Evolutionary conservation across 768 basidiomycete genomes (phyloP).

Genomic region (Tulasnella sp.): DNA sequence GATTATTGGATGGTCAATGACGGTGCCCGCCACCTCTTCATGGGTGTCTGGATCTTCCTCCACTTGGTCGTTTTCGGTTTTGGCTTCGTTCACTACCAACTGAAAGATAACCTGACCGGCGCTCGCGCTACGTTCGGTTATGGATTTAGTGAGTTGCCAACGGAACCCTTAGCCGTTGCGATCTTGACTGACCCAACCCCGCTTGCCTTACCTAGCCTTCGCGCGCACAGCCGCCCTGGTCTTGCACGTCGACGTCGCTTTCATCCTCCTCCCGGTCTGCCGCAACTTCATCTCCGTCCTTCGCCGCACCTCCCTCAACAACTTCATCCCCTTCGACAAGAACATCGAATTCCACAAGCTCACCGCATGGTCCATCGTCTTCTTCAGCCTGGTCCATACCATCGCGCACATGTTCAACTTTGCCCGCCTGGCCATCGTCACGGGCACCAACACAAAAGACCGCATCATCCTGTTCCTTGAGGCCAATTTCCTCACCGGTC

Average conservation of each 20-base stretch:
- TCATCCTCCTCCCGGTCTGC: conserved; percentile 93
- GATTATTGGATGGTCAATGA: conserved; percentile 32
- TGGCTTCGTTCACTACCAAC: conserved; percentile 69
- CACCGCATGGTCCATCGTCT: too few species aligned
- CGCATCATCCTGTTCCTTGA: conserved; percentile 49
- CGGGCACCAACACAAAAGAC: conserved; percentile 81
- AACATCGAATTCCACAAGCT: background rate
- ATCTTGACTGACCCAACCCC: background rate
- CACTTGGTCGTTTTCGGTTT: conserved; percentile 74
- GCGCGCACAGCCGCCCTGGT: conserved; percentile 87
- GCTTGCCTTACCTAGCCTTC: conserved; percentile 51
- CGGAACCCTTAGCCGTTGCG: background rate
- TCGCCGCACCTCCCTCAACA: conserved; percentile 79
- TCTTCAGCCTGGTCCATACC: background rate
- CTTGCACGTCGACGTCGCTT: conserved; percentile 84
- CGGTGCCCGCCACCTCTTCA: conserved; percentile 74
- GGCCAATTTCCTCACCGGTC: conserved; percentile 40
- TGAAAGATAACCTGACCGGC: conserved; percentile 70
- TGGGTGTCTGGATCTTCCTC: conserved; percentile 73
- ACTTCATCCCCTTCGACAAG: conserved; percentile 57
- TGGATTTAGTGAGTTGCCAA: conserved; percentile 60
- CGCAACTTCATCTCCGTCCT: conserved; percentile 89
- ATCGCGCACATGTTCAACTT: background rate
- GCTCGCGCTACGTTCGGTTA: conserved; percentile 70
- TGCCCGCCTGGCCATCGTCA: conserved; percentile 38